Percentiles rank a stretch among this genome's conserved stretches.
Evolutionary conservation across 768 basidiomycete genomes (phyloP).

Genomic region (Leccinum rimulosum): DNA sequence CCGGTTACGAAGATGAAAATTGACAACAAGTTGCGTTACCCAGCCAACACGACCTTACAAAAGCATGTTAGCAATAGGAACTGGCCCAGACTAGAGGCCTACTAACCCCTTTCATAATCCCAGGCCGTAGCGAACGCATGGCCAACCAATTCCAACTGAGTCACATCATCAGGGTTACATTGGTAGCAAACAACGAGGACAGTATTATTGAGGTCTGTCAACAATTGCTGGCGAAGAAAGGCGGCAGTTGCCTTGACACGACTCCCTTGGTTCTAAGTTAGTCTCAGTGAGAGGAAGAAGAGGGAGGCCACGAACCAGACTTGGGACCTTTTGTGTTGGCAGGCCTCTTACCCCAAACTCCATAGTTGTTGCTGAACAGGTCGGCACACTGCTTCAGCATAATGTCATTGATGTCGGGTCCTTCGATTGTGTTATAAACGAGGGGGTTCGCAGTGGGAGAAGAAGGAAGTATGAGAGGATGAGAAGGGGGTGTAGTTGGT

Average conservation of each 20-base stretch:
- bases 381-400: not conserved
- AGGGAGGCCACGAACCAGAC: not conserved
- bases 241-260: not conserved
- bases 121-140: not conserved
- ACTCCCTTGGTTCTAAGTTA: not conserved
- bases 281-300: not conserved
- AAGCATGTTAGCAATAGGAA: not conserved
- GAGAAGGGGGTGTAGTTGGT: not conserved
- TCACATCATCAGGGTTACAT: not conserved
- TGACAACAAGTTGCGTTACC: not conserved
- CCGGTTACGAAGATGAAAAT: not conserved
- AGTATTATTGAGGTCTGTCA: not conserved
- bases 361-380: not conserved
- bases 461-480: not conserved
- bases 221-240: slow-evolving; percentile 2
- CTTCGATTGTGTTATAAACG: not conserved
- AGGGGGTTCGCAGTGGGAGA: not conserved
- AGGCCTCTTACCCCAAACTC: not conserved
- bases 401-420: not conserved
- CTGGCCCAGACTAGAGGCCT: not conserved
- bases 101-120: not conserved
- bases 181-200: not conserved
- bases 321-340: not conserved
- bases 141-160: not conserved
- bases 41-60: not conserved